Evolutionary conservation across 257 asterid species (phyloP), one percentile per base, ranked within the genome.

Genomic region (Ophiorrhiza pumila): DNA sequence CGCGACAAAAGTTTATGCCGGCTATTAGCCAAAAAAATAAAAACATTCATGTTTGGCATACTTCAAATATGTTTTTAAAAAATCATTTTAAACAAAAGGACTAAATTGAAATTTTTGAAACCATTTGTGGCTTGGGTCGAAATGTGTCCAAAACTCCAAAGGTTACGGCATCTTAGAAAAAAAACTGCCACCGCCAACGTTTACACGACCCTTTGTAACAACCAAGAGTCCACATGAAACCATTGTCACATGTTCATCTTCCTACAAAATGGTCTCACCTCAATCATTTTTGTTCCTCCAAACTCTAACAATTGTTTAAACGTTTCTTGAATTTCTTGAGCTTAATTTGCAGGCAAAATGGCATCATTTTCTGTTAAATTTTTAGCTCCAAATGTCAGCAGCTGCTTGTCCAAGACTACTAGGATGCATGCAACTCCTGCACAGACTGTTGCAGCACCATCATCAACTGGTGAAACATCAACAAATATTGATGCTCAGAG

Each of bases 321-420:
- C 42, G 31, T 2, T 35, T 14, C 45, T 32, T 18, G 49, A 25
- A 39, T 55, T 34, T 34, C 71, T 45, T 5, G 31, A 35, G 3
- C 3, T 7, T 2, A 39, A 29, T 2, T 29, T 42, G 0, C 14
- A 7, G n/a, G 23, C 71, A 69, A 9, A 65, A 91, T 93, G 98
- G 78, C 97, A 35, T 93, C 96, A 15, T 74, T 93, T 46, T 83
- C 96, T 2, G 79, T 84, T 72, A 89, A 81, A 68, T 87, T 89
- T 62, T 22, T 86, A 75, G 84, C 87, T 18, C 83, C 91, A 29
- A 78, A 73, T 43, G 61, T 82, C 10, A 71, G 34, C 39, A 71
- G 74, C 71, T 29, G 45, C 37, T 43, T 35, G 37, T 73, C 77
- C 74, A 82, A 47, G 71, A 67, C 45, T 55, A 59, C 62, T 8